phyloP scores from a whole-genome alignment of 202 grass and related monocot genomes.

The Panicum hallii region DNA sequence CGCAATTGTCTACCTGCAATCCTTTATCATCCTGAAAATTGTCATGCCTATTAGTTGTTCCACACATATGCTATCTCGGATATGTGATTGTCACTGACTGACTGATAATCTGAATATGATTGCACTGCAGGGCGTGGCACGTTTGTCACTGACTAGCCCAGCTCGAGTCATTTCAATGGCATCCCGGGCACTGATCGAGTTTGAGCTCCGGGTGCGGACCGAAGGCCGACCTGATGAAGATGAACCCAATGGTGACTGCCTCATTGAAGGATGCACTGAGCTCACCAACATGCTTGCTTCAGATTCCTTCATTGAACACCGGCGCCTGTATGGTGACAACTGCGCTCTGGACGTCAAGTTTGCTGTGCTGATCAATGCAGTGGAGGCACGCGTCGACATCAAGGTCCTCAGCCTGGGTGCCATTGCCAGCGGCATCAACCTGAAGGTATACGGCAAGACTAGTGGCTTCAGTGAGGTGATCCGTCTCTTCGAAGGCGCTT shows the following conservation, averaged over 20 bases:
- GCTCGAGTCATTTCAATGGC: slow-evolving; percentile 16
- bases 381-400: slow-evolving; percentile 25
- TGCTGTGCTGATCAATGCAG: background rate
- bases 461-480: slow-evolving; percentile 13
- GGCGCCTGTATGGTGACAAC: background rate
- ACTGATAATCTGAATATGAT: background rate
- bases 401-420: background rate
- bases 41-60: too few relatives aligned
- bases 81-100: too few relatives aligned
- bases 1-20: too few relatives aligned
- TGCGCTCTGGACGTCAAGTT: slow-evolving; percentile 38
- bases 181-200: slow-evolving; percentile 21
- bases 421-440: background rate
- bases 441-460: slow-evolving; percentile 38
- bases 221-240: background rate
- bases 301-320: background rate
- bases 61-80: background rate
- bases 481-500: background rate
- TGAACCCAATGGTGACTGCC: background rate
- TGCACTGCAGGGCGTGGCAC: too few relatives aligned
- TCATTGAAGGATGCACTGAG: slow-evolving; percentile 44
- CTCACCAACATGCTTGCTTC: background rate
- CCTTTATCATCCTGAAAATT: too few relatives aligned
- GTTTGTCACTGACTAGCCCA: too few relatives aligned
- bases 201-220: background rate